phyloP scores from a whole-genome alignment of 2,329 filamentous ascomycete species.

The Penicillium sp. region DNA sequence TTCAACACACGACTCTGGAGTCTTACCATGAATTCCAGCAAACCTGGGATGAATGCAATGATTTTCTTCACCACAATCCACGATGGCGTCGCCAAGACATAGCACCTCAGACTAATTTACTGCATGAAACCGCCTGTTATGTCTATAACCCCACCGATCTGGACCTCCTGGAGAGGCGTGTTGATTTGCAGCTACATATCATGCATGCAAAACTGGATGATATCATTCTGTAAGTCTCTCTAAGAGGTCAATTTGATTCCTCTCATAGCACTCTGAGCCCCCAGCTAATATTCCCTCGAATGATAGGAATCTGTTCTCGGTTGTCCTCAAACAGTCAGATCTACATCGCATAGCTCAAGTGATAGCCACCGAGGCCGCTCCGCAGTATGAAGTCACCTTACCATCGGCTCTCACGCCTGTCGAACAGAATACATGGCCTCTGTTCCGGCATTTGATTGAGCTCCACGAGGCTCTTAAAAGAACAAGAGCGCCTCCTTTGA shows the following conservation, averaged over 20 bases:
- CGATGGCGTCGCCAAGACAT: neutral
- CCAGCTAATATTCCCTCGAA: neutral
- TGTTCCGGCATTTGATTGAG: neutral
- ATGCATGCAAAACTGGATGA: constrained; percentile 10
- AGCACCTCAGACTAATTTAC: neutral
- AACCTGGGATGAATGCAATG: constrained; percentile 8
- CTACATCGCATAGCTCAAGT: neutral
- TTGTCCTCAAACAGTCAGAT: neutral
- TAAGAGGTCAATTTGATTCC: neutral
- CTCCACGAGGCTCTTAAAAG: constrained; percentile 1
- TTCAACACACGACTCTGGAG: constrained; percentile 8
- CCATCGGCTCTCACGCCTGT: neutral
- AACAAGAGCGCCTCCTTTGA: neutral
- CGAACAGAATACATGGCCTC: neutral
- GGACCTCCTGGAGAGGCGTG: constrained; percentile 1
- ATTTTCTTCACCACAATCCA: constrained; percentile 6
- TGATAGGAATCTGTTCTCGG: constrained; percentile 1
- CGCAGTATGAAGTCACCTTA: constrained; percentile 1
- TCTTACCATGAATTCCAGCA: constrained; percentile 6
- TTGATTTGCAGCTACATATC: constrained; percentile 7
- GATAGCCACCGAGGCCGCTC: neutral
- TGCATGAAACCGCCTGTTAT: constrained; percentile 4
- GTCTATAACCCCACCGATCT: constrained; percentile 2
- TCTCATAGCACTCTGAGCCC: neutral
- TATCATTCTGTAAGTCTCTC: neutral